Evolutionary conservation across 2,329 filamentous ascomycete genomes (phyloP).

Genomic region (Lachnellula cervina): DNA sequence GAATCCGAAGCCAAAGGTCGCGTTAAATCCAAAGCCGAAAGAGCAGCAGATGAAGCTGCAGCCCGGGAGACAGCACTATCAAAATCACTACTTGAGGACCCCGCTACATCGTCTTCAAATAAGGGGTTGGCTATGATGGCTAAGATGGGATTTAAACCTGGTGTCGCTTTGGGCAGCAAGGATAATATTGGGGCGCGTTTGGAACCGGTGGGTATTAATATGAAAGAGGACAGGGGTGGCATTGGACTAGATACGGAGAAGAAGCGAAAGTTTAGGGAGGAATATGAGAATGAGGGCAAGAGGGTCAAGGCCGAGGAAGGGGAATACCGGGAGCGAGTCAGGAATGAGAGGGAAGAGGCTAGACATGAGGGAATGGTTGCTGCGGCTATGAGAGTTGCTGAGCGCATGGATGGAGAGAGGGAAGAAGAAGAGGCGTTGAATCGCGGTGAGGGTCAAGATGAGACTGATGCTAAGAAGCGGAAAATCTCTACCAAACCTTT

Average conservation of each 20-base stretch:
- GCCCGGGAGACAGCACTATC: slow-evolving; percentile 72
- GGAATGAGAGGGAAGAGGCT: slow-evolving; percentile 64
- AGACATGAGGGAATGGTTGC: slow-evolving; percentile 64
- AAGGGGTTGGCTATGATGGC: slow-evolving; percentile 97
- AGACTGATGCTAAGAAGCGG: slow-evolving; percentile 27
- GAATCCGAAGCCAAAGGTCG: slow-evolving; percentile 64
- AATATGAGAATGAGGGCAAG: slow-evolving; percentile 54
- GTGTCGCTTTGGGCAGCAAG: slow-evolving; percentile 67
- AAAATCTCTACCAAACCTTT: slow-evolving; percentile 45
- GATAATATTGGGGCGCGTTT: slow-evolving; percentile 38
- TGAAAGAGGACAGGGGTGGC: slow-evolving; percentile 77
- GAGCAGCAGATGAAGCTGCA: slow-evolving; percentile 66
- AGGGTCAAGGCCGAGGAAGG: slow-evolving; percentile 58
- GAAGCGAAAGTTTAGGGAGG: slow-evolving; percentile 69
- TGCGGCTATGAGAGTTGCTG: slow-evolving; percentile 77
- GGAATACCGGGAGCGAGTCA: slow-evolving; percentile 69
- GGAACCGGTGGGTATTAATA: slow-evolving; percentile 69
- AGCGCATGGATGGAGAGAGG: slow-evolving; percentile 53
- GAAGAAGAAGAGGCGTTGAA: slow-evolving; percentile 19
- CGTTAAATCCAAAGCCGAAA: slow-evolving; percentile 76
- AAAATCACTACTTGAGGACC: slow-evolving; percentile 62
- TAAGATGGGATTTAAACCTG: slow-evolving; percentile 82
- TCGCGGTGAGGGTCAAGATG: slow-evolving; percentile 17
- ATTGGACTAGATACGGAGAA: slow-evolving; percentile 80
- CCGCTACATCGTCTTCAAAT: slow-evolving; percentile 52